Evolutionary conservation across 257 asterid species (phyloP).

Genomic region (Cordia subcordata): DNA sequence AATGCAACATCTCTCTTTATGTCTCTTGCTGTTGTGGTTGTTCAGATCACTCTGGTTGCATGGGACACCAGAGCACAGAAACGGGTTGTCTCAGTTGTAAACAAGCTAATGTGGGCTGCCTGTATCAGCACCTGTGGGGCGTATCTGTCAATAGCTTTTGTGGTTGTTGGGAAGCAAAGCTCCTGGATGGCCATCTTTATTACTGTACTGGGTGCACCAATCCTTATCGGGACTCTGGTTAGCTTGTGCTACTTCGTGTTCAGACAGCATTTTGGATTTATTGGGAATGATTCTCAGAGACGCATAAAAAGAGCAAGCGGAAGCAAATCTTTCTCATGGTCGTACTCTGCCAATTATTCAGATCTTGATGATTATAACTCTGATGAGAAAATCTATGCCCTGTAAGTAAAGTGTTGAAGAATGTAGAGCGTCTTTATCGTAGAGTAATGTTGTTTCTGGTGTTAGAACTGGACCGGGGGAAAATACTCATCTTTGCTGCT

Average conservation of each 20-base stretch:
- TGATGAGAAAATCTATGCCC: conserved; percentile 83
- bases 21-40: conserved; percentile 84
- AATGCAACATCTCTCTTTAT: conserved; percentile 82
- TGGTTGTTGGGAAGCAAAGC: conserved; percentile 66
- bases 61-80: conserved; percentile 93
- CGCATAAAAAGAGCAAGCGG: conserved; percentile 77
- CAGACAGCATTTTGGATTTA: conserved; percentile 78
- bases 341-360: conserved; percentile 68
- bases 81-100: conserved; percentile 77
- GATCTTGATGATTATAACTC: conserved; percentile 81
- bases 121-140: conserved; percentile 93
- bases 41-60: conserved; percentile 87
- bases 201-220: conserved; percentile 72
- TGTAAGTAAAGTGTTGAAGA: conserved; percentile 25
- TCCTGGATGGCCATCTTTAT: conserved; percentile 83
- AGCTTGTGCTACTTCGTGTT: conserved; percentile 86
- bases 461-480: neutral
- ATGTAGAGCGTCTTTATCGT: too few relatives aligned
- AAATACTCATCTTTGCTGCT: too few relatives aligned
- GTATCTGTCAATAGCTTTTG: conserved; percentile 71
- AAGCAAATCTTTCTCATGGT: conserved; percentile 92
- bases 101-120: conserved; percentile 98
- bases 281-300: conserved; percentile 77
- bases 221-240: conserved; percentile 74
- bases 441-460: neutral